Evolutionary conservation across 352 stramenopile species (phyloP).

Genomic region (Blastocystis sp.): DNA sequence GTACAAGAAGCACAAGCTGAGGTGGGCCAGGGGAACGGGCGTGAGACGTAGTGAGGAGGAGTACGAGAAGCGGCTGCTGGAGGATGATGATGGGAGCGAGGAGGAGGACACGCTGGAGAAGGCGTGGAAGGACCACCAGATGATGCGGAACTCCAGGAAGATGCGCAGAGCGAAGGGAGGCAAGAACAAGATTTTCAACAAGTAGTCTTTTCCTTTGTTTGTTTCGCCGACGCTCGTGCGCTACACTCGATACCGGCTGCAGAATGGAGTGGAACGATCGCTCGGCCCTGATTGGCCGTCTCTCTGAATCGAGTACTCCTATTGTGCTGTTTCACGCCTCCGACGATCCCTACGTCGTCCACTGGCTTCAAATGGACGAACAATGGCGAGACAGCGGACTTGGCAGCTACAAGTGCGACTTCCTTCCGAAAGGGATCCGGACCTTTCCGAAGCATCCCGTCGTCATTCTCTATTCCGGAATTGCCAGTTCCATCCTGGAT

Average conservation of each 20-base stretch:
- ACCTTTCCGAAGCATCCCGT: neutral
- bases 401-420: neutral
- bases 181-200: neutral
- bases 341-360: slow-evolving; percentile 1
- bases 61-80: slow-evolving; percentile 55
- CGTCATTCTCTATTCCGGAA: neutral
- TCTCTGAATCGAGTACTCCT: neutral
- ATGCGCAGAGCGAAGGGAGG: slow-evolving; percentile 2
- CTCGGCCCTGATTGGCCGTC: neutral
- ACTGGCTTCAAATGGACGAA: neutral
- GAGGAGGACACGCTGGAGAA: slow-evolving; percentile 17
- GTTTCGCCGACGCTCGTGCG: neutral
- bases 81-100: slow-evolving; percentile 73
- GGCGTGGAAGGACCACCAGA: slow-evolving; percentile 49
- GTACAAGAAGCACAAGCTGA: slow-evolving; percentile 93
- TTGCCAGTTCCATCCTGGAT: slow-evolving; percentile 1
- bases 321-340: neutral
- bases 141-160: slow-evolving; percentile 53
- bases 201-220: neutral
- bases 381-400: neutral
- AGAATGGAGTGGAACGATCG: neutral
- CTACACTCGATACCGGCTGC: neutral
- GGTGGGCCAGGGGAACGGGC: slow-evolving; percentile 71
- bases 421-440: neutral
- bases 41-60: slow-evolving; percentile 78